phyloP scores from a whole-genome alignment of 108 stramenopile species.

The Asterionellopsis glacialis region DNA sequence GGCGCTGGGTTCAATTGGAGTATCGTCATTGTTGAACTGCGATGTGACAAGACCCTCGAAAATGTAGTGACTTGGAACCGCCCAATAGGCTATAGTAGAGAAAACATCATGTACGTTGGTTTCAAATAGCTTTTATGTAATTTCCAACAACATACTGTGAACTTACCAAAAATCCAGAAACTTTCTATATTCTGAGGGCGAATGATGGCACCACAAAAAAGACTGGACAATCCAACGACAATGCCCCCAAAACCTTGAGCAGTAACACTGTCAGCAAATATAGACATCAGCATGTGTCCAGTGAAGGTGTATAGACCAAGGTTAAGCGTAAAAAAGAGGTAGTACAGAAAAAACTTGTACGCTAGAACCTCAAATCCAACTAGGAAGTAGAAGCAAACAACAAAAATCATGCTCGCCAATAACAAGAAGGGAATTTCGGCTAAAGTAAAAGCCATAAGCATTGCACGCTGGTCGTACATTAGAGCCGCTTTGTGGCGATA shows the following conservation, averaged over 20 bases:
- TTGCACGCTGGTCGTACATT: constrained; percentile 49
- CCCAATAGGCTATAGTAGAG: constrained; percentile 38
- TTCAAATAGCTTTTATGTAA: not conserved
- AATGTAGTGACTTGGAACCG: constrained; percentile 72
- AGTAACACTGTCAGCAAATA: constrained; percentile 47
- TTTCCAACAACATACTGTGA: not conserved
- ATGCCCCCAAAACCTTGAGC: constrained; percentile 50
- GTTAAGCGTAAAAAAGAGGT: constrained; percentile 25
- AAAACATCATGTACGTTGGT: not conserved
- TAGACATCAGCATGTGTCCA: constrained; percentile 38
- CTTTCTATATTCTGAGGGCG: constrained; percentile 40
- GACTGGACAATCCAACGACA: constrained; percentile 35
- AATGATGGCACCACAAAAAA: constrained; percentile 61
- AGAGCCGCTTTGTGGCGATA: constrained; percentile 67
- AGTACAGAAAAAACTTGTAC: constrained; percentile 53
- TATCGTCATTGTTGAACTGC: constrained; percentile 41
- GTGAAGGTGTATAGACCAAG: constrained; percentile 31
- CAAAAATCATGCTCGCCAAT: constrained; percentile 39
- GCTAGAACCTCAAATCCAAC: constrained; percentile 44
- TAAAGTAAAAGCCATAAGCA: constrained; percentile 44
- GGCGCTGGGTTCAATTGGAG: constrained; percentile 42
- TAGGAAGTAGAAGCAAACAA: constrained; percentile 53
- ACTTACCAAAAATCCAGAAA: constrained; percentile 35
- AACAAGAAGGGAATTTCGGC: constrained; percentile 59
- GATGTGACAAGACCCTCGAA: constrained; percentile 65